Evolutionary conservation across 257 asterid species (phyloP), one percentile per base, ranked within the genome.

Genomic region (Datura wrightii): DNA sequence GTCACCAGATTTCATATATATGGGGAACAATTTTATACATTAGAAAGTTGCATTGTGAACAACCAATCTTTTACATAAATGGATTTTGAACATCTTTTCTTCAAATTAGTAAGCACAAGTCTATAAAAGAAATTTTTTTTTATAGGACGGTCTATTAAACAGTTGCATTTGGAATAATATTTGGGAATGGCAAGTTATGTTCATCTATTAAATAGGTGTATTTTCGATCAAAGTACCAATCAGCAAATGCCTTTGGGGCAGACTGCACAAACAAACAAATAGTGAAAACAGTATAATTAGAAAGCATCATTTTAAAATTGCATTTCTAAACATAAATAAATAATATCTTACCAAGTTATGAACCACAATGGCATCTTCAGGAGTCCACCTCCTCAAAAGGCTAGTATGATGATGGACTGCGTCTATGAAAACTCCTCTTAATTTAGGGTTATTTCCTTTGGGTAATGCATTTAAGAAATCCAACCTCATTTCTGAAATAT

Each of bases 151-250:
- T 1, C n/a, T 10, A 0, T 31, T 65, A 67, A 37, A 24, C 31
- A 1, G 14, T 67, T 37, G 1, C 0, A 2, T 3, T 3, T 66
- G 4, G 4, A 19, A 31, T 0, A 7, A 1, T 1, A 48, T 74
- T 74, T 74, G 18, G n/a, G 44, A 48, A 0, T 31, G 81, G 81
- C 81, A 76, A 50, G 24, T 37, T 8, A 34, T 15, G 44, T 31
- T 50, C 3, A 48, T 76, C 81, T 76, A 50, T 50, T 8, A 76
- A 24, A 76, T 76, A 76, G 11, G 24, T 24, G 81, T 76, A 76
- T 10, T 81, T 81, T 15, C 71, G 54, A n/a, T 60, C 84, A 31
- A 82, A 82, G 46, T 82, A 82, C 84, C 84, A 82, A 52, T 82
- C 84, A 60, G 78, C 44, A 82, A 82, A 82, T 44, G 74, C 59